Evolutionary conservation across 2,329 filamentous ascomycete genomes (phyloP).

Genomic region (Ilyonectria mors-panacis): DNA sequence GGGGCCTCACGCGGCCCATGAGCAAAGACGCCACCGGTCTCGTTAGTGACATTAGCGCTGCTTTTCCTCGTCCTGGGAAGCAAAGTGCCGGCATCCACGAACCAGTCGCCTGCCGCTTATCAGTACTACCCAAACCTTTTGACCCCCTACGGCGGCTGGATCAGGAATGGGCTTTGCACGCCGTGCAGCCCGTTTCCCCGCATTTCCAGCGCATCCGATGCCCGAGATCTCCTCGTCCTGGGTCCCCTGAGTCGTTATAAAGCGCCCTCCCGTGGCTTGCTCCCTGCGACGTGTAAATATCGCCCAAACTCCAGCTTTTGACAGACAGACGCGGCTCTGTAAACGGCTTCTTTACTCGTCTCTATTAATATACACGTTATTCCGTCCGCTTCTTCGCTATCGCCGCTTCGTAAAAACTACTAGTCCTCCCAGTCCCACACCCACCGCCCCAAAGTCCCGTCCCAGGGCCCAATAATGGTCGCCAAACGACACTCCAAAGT

Average conservation of each 20-base stretch:
- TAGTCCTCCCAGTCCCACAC: too few relatives aligned
- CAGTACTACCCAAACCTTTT: conserved; percentile 16
- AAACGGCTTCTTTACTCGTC: background rate
- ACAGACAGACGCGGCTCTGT: background rate
- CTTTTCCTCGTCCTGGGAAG: background rate
- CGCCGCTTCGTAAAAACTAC: background rate
- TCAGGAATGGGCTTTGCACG: conserved; percentile 20
- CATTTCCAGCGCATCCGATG: conserved; percentile 26
- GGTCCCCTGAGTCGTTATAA: background rate
- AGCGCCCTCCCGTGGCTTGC: conserved; percentile 4
- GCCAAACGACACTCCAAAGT: conserved; percentile 20
- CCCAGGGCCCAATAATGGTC: conserved; percentile 15
- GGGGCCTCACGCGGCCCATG: background rate
- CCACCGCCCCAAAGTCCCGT: background rate
- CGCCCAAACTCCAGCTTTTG: background rate
- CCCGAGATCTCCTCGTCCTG: background rate
- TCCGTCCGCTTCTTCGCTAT: background rate
- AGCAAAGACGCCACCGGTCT: conserved; percentile 9
- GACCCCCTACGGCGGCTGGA: conserved; percentile 16
- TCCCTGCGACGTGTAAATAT: background rate
- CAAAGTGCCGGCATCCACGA: conserved; percentile 24
- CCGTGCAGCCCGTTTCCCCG: conserved; percentile 27
- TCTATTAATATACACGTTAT: conserved; percentile 3
- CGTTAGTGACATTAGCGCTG: conserved; percentile 11
- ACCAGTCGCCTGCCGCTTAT: conserved; percentile 27